Percentiles rank a stretch among this genome's conserved stretches.
These are phyloP conservation scores for Pythium folliculosum DNA, from an alignment of 352 stramenopile species.

Conservation along the genomic window DNA sequence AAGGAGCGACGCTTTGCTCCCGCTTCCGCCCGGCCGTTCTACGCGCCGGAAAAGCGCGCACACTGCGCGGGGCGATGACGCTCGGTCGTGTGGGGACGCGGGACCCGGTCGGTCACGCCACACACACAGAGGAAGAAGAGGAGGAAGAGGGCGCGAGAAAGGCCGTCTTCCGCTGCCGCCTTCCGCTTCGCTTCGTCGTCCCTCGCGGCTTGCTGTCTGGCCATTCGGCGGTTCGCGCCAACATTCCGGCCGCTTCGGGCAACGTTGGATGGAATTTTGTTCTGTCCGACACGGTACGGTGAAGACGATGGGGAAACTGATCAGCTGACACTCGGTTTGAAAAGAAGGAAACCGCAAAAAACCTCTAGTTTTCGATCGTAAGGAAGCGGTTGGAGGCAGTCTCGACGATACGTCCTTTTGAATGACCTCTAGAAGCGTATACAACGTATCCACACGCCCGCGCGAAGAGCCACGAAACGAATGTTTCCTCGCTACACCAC, in stretches of 20 bases:
- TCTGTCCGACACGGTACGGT: conserved; percentile 10
- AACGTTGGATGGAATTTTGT: conserved; percentile 1
- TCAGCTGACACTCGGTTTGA: neutral
- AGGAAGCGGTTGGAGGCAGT: neutral
- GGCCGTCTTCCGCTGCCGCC: neutral
- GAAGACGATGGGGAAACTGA: neutral
- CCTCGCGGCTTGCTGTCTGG: conserved; percentile 8
- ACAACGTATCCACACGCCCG: neutral
- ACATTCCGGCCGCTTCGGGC: conserved; percentile 1
- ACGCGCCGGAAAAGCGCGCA: neutral
- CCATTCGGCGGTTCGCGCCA: conserved; percentile 2
- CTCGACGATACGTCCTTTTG: neutral
- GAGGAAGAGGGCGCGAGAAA: neutral
- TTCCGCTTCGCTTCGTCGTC: neutral
- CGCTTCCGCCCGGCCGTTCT: too few relatives aligned
- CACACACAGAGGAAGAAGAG: neutral
- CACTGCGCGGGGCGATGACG: neutral
- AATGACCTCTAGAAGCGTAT: conserved; percentile 1
- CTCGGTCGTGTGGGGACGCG: too few relatives aligned
- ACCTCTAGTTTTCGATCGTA: neutral
- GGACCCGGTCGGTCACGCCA: too few relatives aligned
- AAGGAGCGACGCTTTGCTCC: neutral
- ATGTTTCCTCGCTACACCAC: neutral
- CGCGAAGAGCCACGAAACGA: neutral
- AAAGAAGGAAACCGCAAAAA: neutral